Evolutionary conservation across 228 moss, liverwort and hornwort species (phyloP), one percentile per base, ranked within the genome.

Genomic region (Sphagnum magellanicum): DNA sequence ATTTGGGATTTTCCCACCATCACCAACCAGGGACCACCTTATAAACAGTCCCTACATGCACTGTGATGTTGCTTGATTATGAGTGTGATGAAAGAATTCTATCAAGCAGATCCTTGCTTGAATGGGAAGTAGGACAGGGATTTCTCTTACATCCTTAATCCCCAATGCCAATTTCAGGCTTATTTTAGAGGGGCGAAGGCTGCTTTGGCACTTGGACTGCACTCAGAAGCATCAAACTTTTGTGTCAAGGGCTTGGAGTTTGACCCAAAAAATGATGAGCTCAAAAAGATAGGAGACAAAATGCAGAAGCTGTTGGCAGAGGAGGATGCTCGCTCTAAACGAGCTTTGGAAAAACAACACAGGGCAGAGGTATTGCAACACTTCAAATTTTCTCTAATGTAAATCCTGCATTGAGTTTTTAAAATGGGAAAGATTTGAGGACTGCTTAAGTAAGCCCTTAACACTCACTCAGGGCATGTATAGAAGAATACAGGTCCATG

Each of bases 141-240:
- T 32, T 32, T 32, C 32, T 32, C 32, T 32, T 32, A 32, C 32
- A 32, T 32, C 32, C 32, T 32, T 32, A 32, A 32, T 32, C 32
- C 32, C 32, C 3, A 32, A 32, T 32, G 32, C 66, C 51, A 65
- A 61, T 9, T 79, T 77, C 82, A 97, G 97, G 98, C 90, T 48
- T 89, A 89, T 76, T 98, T 88, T 59, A 94, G 94, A 67, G 92
- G 92, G 63, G 89, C 89, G 10, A 93, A 94, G 79, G 92, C 92
- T 68, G 89, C 90, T n/a, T 75, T 98, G 32, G 81, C 86, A 70
- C 74, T 98, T 68, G 85, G 79, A 15, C 79, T 94, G 71, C 86
- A 83, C 76, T 71, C 81, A 71, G 84, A 92, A 72, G 89, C 94
- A 64, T 77, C 73, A 61, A 71, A 53, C 55, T 74, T 84, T 61